phyloP scores from a whole-genome alignment of 768 basidiomycete species.

The Podaxis sp. region DNA sequence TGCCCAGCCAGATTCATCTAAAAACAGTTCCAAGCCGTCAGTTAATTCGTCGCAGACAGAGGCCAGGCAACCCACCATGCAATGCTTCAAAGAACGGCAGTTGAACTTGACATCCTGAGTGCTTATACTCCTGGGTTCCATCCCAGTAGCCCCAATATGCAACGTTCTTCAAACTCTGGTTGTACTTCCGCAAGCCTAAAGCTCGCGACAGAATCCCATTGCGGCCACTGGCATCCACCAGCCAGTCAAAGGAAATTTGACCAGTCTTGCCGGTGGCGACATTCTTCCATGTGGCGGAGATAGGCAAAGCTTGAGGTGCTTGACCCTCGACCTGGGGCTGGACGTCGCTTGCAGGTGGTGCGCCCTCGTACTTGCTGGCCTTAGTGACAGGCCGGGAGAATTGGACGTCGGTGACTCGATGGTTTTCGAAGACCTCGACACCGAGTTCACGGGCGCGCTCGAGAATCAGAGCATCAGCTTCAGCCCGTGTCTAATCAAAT shows the following conservation, averaged over 20 bases:
- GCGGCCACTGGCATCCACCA: constrained; percentile 57
- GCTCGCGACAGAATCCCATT: constrained; percentile 56
- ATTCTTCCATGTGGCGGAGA: constrained; percentile 21
- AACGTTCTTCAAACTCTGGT: constrained; percentile 47
- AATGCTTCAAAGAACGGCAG: constrained; percentile 51
- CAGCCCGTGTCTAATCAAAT: constrained; percentile 38
- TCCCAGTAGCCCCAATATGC: constrained; percentile 61
- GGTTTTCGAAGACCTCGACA: constrained; percentile 40
- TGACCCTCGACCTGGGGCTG: not conserved
- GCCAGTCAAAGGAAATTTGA: constrained; percentile 46
- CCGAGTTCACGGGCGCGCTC: constrained; percentile 44
- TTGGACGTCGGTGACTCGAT: constrained; percentile 38
- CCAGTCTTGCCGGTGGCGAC: constrained; percentile 29
- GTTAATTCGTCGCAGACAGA: too few species aligned
- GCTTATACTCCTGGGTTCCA: constrained; percentile 35
- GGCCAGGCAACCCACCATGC: constrained; percentile 30
- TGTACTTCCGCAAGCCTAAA: constrained; percentile 58
- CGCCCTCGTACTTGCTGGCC: not conserved
- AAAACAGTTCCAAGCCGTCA: not conserved
- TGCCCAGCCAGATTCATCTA: constrained; percentile 46
- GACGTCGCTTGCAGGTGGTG: constrained; percentile 21
- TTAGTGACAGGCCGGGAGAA: constrained; percentile 35
- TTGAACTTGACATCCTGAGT: constrained; percentile 34
- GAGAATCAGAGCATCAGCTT: constrained; percentile 51
- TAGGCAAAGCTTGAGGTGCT: constrained; percentile 29